These are phyloP conservation scores for Umbelopsis sp. DNA, from an alignment of 192 early-diverging fungal species.

Conservation along the genomic window DNA sequence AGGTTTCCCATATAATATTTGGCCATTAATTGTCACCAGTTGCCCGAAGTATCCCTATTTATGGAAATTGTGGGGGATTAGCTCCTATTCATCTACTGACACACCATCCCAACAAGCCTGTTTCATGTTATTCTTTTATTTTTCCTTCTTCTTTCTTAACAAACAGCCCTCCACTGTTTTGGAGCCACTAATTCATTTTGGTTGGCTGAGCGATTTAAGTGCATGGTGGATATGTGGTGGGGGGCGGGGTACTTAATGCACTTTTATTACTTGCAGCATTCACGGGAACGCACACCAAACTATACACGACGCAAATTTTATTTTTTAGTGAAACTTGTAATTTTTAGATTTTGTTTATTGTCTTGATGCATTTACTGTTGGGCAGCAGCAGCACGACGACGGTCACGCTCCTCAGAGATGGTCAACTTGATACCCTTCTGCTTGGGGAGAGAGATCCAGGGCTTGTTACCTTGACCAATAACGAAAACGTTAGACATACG, in stretches of 20 bases:
- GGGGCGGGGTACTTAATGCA: neutral
- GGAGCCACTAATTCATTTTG: neutral
- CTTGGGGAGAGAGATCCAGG: constrained; percentile 98
- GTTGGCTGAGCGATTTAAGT: neutral
- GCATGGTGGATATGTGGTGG: neutral
- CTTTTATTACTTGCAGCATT: no score
- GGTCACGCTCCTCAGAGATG: constrained; percentile 99
- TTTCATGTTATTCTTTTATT: no score
- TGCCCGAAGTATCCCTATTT: neutral
- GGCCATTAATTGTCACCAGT: no score
- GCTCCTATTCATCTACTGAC: neutral
- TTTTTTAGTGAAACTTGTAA: neutral
- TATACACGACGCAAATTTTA: neutral
- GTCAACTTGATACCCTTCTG: constrained; percentile 99
- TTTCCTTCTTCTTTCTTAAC: no score
- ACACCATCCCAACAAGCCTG: neutral
- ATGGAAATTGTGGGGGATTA: neutral
- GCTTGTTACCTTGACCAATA: constrained; percentile 86
- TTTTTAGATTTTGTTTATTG: neutral
- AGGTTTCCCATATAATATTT: no score
- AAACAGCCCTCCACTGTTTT: no score
- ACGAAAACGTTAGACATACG: constrained; percentile 95
- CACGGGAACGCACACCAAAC: no score
- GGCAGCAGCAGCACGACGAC: constrained; percentile 63
- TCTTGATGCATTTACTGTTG: neutral